Percentiles rank a stretch among this genome's conserved stretches.
Evolutionary conservation across 2,329 filamentous ascomycete species (phyloP).

Genomic region (Fusarium zealandicum): DNA sequence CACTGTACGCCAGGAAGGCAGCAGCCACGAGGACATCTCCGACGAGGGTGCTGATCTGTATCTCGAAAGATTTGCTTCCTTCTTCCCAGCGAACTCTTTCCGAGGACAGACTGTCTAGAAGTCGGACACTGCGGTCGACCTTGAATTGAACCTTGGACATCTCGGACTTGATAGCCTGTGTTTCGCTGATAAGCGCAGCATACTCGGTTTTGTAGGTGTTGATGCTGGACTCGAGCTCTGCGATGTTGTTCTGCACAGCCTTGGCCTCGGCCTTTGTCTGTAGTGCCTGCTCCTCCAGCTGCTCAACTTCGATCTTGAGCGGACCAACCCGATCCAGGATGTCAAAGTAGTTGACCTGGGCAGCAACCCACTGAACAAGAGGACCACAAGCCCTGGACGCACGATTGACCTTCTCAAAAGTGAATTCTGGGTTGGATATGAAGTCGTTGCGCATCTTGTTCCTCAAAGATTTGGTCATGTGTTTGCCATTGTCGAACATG

Average conservation of each 20-base stretch:
- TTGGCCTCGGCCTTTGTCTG: conserved; percentile 93
- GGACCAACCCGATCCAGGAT: conserved; percentile 95
- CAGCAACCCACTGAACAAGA: conserved; percentile 94
- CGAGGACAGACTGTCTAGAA: conserved; percentile 93
- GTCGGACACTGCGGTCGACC: conserved; percentile 92
- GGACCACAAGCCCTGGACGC: conserved; percentile 97
- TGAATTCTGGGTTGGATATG: conserved; percentile 92
- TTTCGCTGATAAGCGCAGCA: conserved; percentile 93
- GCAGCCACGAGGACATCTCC: conserved; percentile 96
- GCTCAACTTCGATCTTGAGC: conserved; percentile 84
- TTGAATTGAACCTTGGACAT: conserved; percentile 98
- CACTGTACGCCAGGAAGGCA: conserved; percentile 95
- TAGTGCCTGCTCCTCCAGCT: conserved; percentile 86
- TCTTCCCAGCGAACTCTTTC: conserved; percentile 95
- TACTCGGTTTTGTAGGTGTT: conserved; percentile 96
- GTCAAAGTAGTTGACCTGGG: conserved; percentile 97
- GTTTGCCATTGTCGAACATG: conserved; percentile 92
- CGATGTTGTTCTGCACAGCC: conserved; percentile 88
- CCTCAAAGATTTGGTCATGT: conserved; percentile 86
- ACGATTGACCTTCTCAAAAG: conserved; percentile 93
- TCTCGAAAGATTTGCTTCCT: conserved; percentile 97
- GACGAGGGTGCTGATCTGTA: conserved; percentile 94
- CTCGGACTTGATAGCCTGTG: conserved; percentile 94
- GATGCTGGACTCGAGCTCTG: conserved; percentile 86
- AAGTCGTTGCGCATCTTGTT: conserved; percentile 93